Conservation (phyloP, 257 asterid genomes). For the Nicotiana noctiflora region DNA sequence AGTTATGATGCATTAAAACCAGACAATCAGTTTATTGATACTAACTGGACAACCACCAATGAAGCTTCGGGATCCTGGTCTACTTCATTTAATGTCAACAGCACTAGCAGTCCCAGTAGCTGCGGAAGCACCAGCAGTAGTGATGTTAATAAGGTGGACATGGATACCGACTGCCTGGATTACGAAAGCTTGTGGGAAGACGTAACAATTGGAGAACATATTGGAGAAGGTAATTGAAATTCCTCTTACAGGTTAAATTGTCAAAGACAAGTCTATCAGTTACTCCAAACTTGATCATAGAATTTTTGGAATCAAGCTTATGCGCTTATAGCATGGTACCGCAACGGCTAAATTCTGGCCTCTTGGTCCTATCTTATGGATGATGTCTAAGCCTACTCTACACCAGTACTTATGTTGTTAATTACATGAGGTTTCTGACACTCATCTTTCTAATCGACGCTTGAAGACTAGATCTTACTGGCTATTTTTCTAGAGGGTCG, state of each 20-base stretch:
- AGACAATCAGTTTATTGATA: constrained; percentile 45
- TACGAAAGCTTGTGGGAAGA: constrained; percentile 93
- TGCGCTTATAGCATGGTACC: neutral
- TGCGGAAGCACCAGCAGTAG: constrained; percentile 73
- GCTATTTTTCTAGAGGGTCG: neutral
- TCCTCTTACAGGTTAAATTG: neutral
- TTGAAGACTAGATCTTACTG: neutral
- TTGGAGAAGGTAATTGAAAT: constrained; percentile 73
- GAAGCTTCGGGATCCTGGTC: constrained; percentile 86
- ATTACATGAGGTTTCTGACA: neutral
- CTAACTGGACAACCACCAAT: constrained; percentile 34
- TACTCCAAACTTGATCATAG: neutral
- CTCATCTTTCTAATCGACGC: neutral
- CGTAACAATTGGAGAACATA: constrained; percentile 76
- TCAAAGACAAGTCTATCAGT: neutral
- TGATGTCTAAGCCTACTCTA: neutral
- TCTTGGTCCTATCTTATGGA: neutral
- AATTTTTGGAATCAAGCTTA: neutral
- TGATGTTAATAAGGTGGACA: constrained; percentile 61
- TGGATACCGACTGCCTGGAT: constrained; percentile 65
- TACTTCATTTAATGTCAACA: constrained; percentile 56
- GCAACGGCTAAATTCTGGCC: neutral
- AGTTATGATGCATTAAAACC: constrained; percentile 26
- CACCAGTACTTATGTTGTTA: no score
- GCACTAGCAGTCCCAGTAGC: constrained; percentile 84